Conservation (phyloP, 305 asterid genomes). For the Lippia alba region DNA sequence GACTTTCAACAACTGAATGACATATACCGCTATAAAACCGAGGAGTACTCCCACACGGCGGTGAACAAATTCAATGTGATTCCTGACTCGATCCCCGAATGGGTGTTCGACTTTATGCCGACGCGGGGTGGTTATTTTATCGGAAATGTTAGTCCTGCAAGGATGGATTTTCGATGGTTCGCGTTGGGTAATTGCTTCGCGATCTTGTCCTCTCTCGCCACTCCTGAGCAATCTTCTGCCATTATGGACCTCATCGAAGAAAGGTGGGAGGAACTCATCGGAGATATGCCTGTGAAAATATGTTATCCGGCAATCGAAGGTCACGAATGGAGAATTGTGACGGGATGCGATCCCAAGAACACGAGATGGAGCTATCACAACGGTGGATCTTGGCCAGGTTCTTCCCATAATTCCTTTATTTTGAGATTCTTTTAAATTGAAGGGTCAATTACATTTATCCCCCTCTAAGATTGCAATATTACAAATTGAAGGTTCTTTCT, state of each 20-base stretch:
- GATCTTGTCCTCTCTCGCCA: slow-evolving; percentile 75
- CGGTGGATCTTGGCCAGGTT: slow-evolving; percentile 99
- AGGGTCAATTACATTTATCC: background rate
- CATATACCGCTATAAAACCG: slow-evolving; percentile 82
- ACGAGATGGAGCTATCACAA: slow-evolving; percentile 94
- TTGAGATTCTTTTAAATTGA: background rate
- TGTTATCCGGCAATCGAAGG: slow-evolving; percentile 79
- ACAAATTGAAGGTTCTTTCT: too few relatives aligned
- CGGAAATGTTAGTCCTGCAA: slow-evolving; percentile 88
- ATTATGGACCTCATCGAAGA: slow-evolving; percentile 88
- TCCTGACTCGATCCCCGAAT: slow-evolving; percentile 87
- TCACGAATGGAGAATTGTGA: slow-evolving; percentile 78
- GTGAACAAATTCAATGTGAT: slow-evolving; percentile 81
- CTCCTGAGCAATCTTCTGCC: slow-evolving; percentile 80
- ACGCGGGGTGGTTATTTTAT: slow-evolving; percentile 80
- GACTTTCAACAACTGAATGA: slow-evolving; percentile 81
- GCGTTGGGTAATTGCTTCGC: slow-evolving; percentile 84
- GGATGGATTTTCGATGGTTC: slow-evolving; percentile 94
- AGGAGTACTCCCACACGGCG: slow-evolving; percentile 87
- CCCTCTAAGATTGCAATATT: too few relatives aligned
- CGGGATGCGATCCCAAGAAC: slow-evolving; percentile 90
- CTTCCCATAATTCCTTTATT: background rate
- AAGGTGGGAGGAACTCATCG: slow-evolving; percentile 90
- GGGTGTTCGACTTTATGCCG: slow-evolving; percentile 92
- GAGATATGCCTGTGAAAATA: slow-evolving; percentile 86